Percentiles rank a stretch among this genome's conserved stretches.
These are phyloP conservation scores for Stereum hirsutum DNA, from an alignment of 1,284 basidiomycete genomes.

Conservation along the genomic window DNA sequence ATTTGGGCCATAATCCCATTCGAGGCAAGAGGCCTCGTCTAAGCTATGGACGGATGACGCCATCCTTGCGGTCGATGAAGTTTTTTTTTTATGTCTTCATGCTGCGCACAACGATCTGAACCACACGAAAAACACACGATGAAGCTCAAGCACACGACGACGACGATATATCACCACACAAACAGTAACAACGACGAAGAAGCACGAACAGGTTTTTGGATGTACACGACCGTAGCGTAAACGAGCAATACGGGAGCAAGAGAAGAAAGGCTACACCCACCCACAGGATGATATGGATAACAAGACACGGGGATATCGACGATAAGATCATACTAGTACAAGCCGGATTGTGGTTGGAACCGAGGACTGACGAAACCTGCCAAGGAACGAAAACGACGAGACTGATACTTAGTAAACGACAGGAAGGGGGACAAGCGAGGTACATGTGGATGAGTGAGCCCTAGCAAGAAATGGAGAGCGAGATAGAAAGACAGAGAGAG, in stretches of 20 bases:
- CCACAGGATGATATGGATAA: slow-evolving; percentile 11
- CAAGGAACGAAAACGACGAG: slow-evolving; percentile 29
- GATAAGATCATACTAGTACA: slow-evolving; percentile 30
- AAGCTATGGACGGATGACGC: too few species aligned
- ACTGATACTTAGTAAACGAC: slow-evolving; percentile 26
- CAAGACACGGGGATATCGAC: not conserved
- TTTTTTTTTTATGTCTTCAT: too few species aligned
- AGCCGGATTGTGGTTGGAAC: slow-evolving; percentile 27
- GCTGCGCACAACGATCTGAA: too few species aligned
- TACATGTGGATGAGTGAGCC: slow-evolving; percentile 27
- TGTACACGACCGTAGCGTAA: too few species aligned
- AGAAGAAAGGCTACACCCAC: slow-evolving; percentile 14
- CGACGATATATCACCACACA: too few species aligned
- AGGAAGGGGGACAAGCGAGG: slow-evolving; percentile 22
- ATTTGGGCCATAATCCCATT: too few species aligned
- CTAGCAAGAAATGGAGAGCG: slow-evolving; percentile 14
- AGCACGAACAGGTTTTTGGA: slow-evolving; percentile 7
- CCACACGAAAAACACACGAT: too few species aligned
- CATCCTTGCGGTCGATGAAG: too few species aligned
- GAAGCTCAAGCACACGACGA: too few species aligned
- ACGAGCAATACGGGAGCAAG: too few species aligned
- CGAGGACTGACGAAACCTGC: slow-evolving; percentile 22
- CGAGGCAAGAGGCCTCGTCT: too few species aligned
- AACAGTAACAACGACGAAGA: too few species aligned
- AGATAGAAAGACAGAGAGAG: slow-evolving; percentile 6